A percentile compares a stretch with the other conserved stretches of the same genome.
Evolutionary conservation across 495 filamentous ascomycete species (phyloP).

Genomic region (Penicillium lagena): DNA sequence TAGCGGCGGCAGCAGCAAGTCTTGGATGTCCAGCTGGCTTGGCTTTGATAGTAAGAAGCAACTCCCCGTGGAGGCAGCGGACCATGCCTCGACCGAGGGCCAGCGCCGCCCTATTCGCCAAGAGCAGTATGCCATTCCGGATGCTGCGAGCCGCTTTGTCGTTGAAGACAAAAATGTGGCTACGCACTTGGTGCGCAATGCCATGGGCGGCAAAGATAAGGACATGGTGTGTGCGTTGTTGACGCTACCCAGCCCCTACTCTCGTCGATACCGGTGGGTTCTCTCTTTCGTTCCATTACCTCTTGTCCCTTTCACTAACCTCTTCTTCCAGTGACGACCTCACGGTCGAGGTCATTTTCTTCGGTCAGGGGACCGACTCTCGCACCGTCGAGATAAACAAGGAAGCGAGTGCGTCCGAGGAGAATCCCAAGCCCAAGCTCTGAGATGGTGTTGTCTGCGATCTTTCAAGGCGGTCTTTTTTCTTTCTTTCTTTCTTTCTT

Average conservation of each 20-base stretch:
- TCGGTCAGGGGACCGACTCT: slow-evolving; percentile 69
- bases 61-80: slow-evolving; percentile 46
- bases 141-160: slow-evolving; percentile 71
- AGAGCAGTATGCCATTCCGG: slow-evolving; percentile 71
- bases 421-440: slow-evolving; percentile 52
- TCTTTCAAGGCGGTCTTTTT: no score
- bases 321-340: slow-evolving; percentile 67
- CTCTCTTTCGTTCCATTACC: neutral
- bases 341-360: slow-evolving; percentile 98
- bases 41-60: slow-evolving; percentile 33
- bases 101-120: slow-evolving; percentile 72
- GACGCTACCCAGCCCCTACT: slow-evolving; percentile 86
- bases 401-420: slow-evolving; percentile 68
- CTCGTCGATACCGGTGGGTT: slow-evolving; percentile 76
- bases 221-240: slow-evolving; percentile 93
- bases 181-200: slow-evolving; percentile 93
- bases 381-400: slow-evolving; percentile 76
- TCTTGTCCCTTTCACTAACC: neutral
- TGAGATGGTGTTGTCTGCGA: slow-evolving; percentile 15
- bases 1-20: slow-evolving; percentile 30
- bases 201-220: slow-evolving; percentile 84
- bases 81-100: slow-evolving; percentile 46
- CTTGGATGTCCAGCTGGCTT: slow-evolving; percentile 47
- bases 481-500: no score
- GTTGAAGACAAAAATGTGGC: slow-evolving; percentile 95